These are phyloP conservation scores for Digitaria exilis DNA, from an alignment of 202 grass and related monocot species.

Conservation along the genomic window DNA sequence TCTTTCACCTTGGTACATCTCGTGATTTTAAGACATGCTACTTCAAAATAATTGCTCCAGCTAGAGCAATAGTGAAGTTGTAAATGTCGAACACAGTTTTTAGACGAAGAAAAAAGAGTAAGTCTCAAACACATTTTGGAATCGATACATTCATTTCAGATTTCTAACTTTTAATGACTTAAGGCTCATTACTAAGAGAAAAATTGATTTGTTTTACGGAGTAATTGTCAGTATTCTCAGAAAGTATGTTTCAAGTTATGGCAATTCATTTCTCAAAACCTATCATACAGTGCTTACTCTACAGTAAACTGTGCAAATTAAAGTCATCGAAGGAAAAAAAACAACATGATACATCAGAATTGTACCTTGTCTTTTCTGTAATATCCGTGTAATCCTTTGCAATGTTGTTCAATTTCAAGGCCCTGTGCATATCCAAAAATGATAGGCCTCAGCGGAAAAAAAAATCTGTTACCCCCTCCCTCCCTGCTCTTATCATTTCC, in stretches of 20 bases:
- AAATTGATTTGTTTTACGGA: neutral
- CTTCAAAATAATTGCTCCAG: neutral
- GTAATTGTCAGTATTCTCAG: slow-evolving; percentile 13
- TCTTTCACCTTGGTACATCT: too few relatives aligned
- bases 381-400: slow-evolving; percentile 59
- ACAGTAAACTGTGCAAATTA: slow-evolving; percentile 30
- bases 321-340: slow-evolving; percentile 14
- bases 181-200: neutral
- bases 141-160: neutral
- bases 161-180: neutral
- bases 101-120: too few relatives aligned
- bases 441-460: too few relatives aligned
- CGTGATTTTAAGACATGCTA: neutral
- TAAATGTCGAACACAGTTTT: neutral
- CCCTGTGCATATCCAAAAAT: slow-evolving; percentile 56
- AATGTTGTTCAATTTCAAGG: slow-evolving; percentile 87
- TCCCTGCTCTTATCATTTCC: slow-evolving; percentile 50
- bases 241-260: slow-evolving; percentile 37
- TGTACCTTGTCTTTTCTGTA: slow-evolving; percentile 73
- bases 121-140: neutral
- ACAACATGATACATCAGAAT: slow-evolving; percentile 9
- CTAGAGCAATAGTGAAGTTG: too few relatives aligned
- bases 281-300: slow-evolving; percentile 54
- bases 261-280: slow-evolving; percentile 54
- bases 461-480: too few relatives aligned